phyloP scores from a whole-genome alignment of 1,139 yeast species.

The Suhomyces ambrosiae region DNA sequence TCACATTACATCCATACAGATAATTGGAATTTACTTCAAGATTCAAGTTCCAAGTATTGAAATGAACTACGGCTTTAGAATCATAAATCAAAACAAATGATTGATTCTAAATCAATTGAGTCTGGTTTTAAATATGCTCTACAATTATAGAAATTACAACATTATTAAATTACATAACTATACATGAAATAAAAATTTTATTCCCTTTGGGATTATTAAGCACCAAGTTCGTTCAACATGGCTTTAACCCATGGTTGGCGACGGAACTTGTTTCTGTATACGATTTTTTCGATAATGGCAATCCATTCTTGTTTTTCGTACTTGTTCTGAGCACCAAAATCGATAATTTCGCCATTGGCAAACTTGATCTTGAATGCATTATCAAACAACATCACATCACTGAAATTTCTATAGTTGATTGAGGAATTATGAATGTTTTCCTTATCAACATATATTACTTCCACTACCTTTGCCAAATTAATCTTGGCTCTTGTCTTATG shows the following conservation, averaged over 20 bases:
- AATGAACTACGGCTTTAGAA: too few relatives aligned
- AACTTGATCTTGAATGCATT: slow-evolving; percentile 66
- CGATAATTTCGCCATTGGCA: slow-evolving; percentile 69
- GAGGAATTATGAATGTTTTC: slow-evolving; percentile 36
- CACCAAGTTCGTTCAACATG: slow-evolving; percentile 30
- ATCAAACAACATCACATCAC: slow-evolving; percentile 63
- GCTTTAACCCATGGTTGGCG: slow-evolving; percentile 73
- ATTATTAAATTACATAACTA: slow-evolving; percentile 10
- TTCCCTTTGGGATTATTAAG: not conserved
- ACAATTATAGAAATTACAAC: not conserved
- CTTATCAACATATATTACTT: slow-evolving; percentile 53
- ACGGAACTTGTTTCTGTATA: slow-evolving; percentile 54
- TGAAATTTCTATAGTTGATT: slow-evolving; percentile 53
- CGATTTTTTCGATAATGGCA: slow-evolving; percentile 50
- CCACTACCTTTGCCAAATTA: slow-evolving; percentile 62
- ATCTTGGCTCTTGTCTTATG: slow-evolving; percentile 67
- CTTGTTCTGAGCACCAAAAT: slow-evolving; percentile 65
- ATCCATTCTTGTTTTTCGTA: slow-evolving; percentile 63
- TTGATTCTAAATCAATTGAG: too few relatives aligned
- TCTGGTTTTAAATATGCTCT: too few relatives aligned
- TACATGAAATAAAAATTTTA: slow-evolving; percentile 5
- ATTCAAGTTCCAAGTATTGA: too few relatives aligned
- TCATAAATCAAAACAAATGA: too few relatives aligned
- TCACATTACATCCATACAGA: too few relatives aligned
- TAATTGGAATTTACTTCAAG: too few relatives aligned